These are phyloP conservation scores for Myxozyma mucilagina DNA, from an alignment of 805 yeast species.

Conservation along the genomic window DNA sequence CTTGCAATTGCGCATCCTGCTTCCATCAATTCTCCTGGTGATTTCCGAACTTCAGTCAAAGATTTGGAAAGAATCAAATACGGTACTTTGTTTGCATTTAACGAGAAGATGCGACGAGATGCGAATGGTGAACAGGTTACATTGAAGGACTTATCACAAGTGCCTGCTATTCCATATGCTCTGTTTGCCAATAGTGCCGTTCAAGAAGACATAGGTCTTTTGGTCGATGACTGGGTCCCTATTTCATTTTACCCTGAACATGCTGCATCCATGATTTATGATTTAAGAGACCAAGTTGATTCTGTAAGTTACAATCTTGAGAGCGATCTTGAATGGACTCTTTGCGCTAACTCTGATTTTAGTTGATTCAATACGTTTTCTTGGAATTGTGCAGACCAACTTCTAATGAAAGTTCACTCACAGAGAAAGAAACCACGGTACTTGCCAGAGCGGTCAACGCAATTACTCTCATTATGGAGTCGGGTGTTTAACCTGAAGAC, in stretches of 20 bases:
- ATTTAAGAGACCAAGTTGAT: background rate
- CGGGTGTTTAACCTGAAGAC: background rate
- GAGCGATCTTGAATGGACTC: too few species aligned
- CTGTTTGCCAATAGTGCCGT: constrained; percentile 10
- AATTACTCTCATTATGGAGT: constrained; percentile 12
- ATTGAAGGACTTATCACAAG: constrained; percentile 5
- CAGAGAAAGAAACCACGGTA: background rate
- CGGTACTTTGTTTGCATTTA: constrained; percentile 22
- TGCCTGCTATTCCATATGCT: constrained; percentile 5
- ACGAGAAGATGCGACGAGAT: constrained; percentile 23
- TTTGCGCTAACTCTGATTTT: background rate
- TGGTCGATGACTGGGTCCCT: constrained; percentile 27
- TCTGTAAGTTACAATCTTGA: background rate
- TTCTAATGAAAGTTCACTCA: background rate
- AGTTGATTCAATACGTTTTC: constrained; percentile 1
- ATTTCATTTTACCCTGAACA: constrained; percentile 4
- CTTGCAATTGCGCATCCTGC: constrained; percentile 20
- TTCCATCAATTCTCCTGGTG: constrained; percentile 23
- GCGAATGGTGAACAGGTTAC: constrained; percentile 18
- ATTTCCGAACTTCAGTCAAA: constrained; percentile 13
- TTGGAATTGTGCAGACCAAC: constrained; percentile 1
- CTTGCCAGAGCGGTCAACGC: constrained; percentile 7
- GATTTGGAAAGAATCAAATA: background rate
- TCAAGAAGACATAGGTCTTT: background rate
- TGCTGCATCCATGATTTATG: background rate